Evolutionary conservation across 495 filamentous ascomycete genomes (phyloP).

Genomic region (Penicillium salamii): DNA sequence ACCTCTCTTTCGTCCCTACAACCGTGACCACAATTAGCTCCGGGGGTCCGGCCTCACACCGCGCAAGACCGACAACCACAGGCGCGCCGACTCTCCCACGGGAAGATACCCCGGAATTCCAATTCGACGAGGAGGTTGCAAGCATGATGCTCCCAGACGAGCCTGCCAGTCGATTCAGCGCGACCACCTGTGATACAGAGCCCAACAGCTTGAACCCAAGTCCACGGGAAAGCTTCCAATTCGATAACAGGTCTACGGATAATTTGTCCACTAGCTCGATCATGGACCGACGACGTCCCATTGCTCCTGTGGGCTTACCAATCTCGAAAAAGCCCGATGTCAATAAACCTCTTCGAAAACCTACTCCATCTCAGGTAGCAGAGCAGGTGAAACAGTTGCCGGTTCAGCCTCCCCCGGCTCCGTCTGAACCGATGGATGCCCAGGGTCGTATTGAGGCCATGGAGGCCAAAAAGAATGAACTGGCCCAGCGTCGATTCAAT

Average conservation of each 20-base stretch:
- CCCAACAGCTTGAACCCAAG: conserved; percentile 35
- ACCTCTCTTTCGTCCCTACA: conserved; percentile 23
- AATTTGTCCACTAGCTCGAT: conserved; percentile 32
- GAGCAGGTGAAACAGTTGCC: conserved; percentile 38
- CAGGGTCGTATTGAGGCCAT: conserved; percentile 62
- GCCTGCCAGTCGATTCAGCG: conserved; percentile 68
- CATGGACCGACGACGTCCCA: conserved; percentile 47
- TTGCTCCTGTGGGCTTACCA: conserved; percentile 34
- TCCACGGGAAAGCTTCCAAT: conserved; percentile 39
- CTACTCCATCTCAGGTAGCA: conserved; percentile 50
- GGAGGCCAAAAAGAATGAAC: conserved; percentile 62
- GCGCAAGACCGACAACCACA: conserved; percentile 14
- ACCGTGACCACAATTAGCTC: conserved; percentile 41
- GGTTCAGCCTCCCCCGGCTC: conserved; percentile 55
- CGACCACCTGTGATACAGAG: conserved; percentile 64
- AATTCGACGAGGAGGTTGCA: conserved; percentile 19
- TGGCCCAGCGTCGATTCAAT: conserved; percentile 65
- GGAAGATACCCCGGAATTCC: conserved; percentile 4
- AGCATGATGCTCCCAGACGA: conserved; percentile 36
- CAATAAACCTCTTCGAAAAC: conserved; percentile 47
- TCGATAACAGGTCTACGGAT: conserved; percentile 33
- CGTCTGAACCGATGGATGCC: conserved; percentile 49
- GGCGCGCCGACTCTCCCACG: conserved; percentile 1
- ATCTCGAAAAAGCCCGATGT: conserved; percentile 37
- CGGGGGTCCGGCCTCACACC: conserved; percentile 16